Evolutionary conservation across 371 early-diverging fungal genomes (phyloP).

Genomic region (Rhizopus arrhizus): DNA sequence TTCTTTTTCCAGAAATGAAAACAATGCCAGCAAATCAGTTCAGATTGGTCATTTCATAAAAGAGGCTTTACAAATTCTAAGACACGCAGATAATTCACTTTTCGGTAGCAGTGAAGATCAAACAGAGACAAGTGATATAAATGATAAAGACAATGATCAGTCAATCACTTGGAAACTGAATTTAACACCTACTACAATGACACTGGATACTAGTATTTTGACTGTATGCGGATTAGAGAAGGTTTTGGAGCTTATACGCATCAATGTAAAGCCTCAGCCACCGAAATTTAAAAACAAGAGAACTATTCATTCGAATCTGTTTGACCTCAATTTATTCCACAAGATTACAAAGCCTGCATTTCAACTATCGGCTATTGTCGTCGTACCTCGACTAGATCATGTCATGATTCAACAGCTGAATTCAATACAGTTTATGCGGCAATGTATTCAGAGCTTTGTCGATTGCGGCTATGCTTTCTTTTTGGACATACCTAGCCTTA

Average conservation of each 20-base stretch:
- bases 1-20: conserved; percentile 25
- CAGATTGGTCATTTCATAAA: conserved; percentile 27
- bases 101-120: conserved; percentile 2
- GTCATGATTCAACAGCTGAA: conserved; percentile 36
- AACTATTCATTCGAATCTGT: conserved; percentile 17
- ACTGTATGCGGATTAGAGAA: conserved; percentile 50
- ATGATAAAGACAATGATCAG: conserved; percentile 24
- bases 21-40: conserved; percentile 10
- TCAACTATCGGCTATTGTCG: conserved; percentile 14
- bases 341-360: conserved; percentile 28
- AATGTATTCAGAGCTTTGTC: conserved; percentile 47
- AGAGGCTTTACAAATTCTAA: conserved; percentile 28
- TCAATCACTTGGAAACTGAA: conserved; percentile 50
- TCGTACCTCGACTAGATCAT: conserved; percentile 18
- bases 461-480: conserved; percentile 45
- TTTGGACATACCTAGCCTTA: conserved; percentile 35
- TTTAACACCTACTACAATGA: conserved; percentile 45
- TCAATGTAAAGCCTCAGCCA: conserved; percentile 45
- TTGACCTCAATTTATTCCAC: conserved; percentile 27
- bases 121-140: neutral
- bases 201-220: conserved; percentile 50
- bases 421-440: conserved; percentile 42
- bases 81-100: conserved; percentile 20
- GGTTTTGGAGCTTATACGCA: conserved; percentile 45
- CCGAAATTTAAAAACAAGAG: conserved; percentile 17